Base-by-base conservation (phyloP, 768 basidiomycete species). In the Tremella fuciformis region DNA sequence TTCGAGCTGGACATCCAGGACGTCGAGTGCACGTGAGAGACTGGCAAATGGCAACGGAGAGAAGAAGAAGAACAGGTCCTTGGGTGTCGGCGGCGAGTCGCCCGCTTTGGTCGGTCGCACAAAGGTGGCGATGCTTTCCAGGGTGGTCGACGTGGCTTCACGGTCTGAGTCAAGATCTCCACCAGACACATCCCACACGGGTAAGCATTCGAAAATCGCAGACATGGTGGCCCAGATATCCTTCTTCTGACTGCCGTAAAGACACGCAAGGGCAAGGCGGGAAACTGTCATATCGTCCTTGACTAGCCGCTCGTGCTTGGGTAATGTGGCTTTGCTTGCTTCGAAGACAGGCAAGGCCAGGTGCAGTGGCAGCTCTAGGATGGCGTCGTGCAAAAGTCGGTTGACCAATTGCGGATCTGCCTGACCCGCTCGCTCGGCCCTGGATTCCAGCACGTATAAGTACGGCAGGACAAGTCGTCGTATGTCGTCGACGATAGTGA, bases 151-250 rank as follows among this genome's bases (percentile, higher is more conserved):
- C n/a, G 85, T 86, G 51, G 84, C 84, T 59, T 90, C 90, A 50
- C 81, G 83, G 58, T 88, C 83, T 41, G 82, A 81, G 48, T 86
- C 83, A 4, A 56, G 40, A 53, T 81, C 83, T 24, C 55, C 54
- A 2, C 63, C 74, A 2, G 80, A 62, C 8, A 77, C 60, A 42
- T 85, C 86, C 90, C 93, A 96, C 2, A 87, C 94, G 0, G 94
- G 94, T 29, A 98, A 81, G 72, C 93, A 99, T 73, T 99, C 94
- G 74, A 99, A 97, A 51, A 99, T 89, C 29, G 81, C 80, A 64
- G 87, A 89, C 92, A 96, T 97, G 3, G 80, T 85, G 0, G 84
- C 70, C 90, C 89, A 94, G 64, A 86, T 82, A 58, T 84, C 80
- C 34, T 60, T 50, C 55, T 82, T 83, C 59, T 85, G 82, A 66